Evolutionary conservation across 2,329 filamentous ascomycete genomes (phyloP).

Genomic region (Verticillium zaregamsianum): DNA sequence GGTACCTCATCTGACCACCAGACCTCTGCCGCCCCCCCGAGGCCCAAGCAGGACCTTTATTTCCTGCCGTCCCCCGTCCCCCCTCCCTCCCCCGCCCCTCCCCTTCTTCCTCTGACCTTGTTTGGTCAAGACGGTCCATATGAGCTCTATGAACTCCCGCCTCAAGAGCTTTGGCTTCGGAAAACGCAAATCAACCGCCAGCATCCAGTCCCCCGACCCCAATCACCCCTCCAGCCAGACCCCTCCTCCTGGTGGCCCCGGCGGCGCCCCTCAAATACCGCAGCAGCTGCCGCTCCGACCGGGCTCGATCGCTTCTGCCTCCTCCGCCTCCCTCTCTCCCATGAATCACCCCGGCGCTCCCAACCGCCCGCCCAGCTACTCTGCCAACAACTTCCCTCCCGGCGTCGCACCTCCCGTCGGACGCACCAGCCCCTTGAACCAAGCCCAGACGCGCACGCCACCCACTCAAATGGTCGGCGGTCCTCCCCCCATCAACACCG

Average conservation of each 20-base stretch:
- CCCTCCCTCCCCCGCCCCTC: constrained; percentile 7
- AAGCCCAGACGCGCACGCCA: constrained; percentile 48
- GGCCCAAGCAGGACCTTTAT: constrained; percentile 6
- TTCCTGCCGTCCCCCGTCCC: constrained; percentile 10
- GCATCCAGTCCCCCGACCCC: constrained; percentile 46
- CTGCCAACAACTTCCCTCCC: constrained; percentile 45
- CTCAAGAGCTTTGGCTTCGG: constrained; percentile 78
- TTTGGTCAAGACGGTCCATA: constrained; percentile 35
- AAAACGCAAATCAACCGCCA: constrained; percentile 69
- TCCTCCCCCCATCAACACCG: constrained; percentile 64
- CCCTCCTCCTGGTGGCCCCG: constrained; percentile 16
- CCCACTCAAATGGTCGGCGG: constrained; percentile 59
- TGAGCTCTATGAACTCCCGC: constrained; percentile 77
- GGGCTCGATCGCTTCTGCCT: constrained; percentile 39
- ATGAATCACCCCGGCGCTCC: constrained; percentile 61
- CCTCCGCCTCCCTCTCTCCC: constrained; percentile 43
- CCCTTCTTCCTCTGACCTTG: constrained; percentile 23
- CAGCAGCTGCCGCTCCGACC: constrained; percentile 36
- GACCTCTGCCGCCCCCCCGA: constrained; percentile 3
- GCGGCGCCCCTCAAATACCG: constrained; percentile 42
- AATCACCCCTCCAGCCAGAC: constrained; percentile 22
- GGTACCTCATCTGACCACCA: background rate
- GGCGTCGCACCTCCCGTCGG: constrained; percentile 43
- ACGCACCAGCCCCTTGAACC: constrained; percentile 49
- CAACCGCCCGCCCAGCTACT: constrained; percentile 62